A percentile compares a stretch with the other conserved stretches of the same genome.
phyloP scores from a whole-genome alignment of 768 basidiomycete species.

The Boletus vinaceobasis region DNA sequence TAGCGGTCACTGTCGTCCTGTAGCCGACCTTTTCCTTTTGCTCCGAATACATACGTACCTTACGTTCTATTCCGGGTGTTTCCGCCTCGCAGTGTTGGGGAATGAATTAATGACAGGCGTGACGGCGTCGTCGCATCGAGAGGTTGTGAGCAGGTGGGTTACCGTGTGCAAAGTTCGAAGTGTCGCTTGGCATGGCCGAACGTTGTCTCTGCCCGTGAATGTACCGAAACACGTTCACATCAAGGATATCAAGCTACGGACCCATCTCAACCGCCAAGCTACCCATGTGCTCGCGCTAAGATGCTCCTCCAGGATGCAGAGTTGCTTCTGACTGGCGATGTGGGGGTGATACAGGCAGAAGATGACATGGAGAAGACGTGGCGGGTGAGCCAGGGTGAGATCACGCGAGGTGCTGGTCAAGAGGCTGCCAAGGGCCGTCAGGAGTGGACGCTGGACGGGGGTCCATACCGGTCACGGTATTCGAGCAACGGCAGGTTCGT shows the following conservation, averaged over 20 bases:
- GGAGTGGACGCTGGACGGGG: constrained; percentile 81
- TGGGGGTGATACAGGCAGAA: constrained; percentile 73
- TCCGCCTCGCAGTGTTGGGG: no score
- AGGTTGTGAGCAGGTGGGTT: not conserved
- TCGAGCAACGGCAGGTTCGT: constrained; percentile 86
- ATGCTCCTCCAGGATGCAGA: constrained; percentile 67
- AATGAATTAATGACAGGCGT: not conserved
- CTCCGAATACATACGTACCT: no score
- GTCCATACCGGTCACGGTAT: constrained; percentile 81
- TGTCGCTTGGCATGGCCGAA: no score
- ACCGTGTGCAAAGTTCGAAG: no score
- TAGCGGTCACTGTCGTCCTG: no score
- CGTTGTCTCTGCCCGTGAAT: no score
- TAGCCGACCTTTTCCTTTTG: no score
- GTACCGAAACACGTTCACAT: constrained; percentile 57
- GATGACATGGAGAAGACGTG: constrained; percentile 85
- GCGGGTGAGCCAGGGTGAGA: constrained; percentile 80
- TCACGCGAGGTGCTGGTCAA: constrained; percentile 57
- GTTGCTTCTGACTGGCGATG: constrained; percentile 63
- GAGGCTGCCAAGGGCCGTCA: constrained; percentile 75
- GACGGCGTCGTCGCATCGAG: not conserved
- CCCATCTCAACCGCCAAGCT: constrained; percentile 60
- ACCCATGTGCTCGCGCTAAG: constrained; percentile 57
- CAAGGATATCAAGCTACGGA: constrained; percentile 71
- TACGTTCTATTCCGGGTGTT: no score